Conservation (phyloP, 2,329 filamentous ascomycete species). For the Scedosporium boydii region DNA sequence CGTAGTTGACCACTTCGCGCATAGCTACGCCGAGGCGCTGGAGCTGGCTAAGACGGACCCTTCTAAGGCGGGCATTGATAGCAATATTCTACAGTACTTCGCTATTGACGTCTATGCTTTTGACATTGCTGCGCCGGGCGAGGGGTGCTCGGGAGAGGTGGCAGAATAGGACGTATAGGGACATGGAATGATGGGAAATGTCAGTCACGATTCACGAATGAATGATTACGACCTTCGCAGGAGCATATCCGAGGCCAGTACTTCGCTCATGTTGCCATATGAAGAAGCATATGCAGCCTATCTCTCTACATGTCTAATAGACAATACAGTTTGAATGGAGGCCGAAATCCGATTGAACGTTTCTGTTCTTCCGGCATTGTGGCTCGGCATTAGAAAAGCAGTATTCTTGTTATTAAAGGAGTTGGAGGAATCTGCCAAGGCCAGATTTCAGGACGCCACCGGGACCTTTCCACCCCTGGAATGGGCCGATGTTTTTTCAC, state of each 20-base stretch:
- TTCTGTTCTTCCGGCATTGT: background rate
- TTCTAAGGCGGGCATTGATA: conserved; percentile 43
- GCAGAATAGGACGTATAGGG: background rate
- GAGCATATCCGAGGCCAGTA: no score
- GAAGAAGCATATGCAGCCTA: background rate
- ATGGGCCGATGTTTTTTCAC: no score
- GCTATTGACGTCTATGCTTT: conserved; percentile 58
- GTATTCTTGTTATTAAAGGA: background rate
- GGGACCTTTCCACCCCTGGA: no score
- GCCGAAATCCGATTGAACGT: background rate
- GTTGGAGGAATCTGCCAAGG: no score
- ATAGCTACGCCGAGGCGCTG: conserved; percentile 45
- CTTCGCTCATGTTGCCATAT: background rate
- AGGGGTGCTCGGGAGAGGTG: conserved; percentile 46
- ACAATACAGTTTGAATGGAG: background rate
- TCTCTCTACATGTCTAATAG: background rate
- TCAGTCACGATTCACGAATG: background rate
- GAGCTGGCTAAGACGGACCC: conserved; percentile 39
- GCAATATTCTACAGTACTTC: conserved; percentile 57
- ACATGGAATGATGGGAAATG: background rate
- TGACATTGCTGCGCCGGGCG: conserved; percentile 53
- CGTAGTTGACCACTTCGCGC: conserved; percentile 52
- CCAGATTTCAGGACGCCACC: no score
- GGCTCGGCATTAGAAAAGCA: background rate
- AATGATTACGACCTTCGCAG: background rate